phyloP scores from a whole-genome alignment of 306 rosid species.

The Prinsepia uniflora region DNA sequence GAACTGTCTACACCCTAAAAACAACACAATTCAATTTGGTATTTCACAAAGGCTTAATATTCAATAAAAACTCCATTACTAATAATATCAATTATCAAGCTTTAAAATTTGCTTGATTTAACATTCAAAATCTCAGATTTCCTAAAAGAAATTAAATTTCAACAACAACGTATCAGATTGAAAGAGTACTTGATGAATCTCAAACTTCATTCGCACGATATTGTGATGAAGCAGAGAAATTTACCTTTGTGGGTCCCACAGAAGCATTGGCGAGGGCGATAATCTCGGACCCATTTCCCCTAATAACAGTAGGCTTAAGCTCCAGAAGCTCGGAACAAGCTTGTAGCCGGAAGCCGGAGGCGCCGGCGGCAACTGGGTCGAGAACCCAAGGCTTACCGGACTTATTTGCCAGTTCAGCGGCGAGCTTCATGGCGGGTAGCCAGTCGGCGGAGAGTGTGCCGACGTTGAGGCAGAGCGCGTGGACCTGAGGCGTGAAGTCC shows the following conservation, averaged over 20 bases:
- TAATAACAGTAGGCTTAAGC: slow-evolving; percentile 57
- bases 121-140: background rate
- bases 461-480: slow-evolving; percentile 58
- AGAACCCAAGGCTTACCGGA: slow-evolving; percentile 74
- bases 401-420: slow-evolving; percentile 39
- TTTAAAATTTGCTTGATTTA: background rate
- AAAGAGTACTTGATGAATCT: background rate
- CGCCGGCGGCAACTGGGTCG: slow-evolving; percentile 80
- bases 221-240: background rate
- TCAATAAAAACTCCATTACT: background rate
- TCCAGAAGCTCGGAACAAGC: slow-evolving; percentile 63
- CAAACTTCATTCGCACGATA: background rate
- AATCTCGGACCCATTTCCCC: slow-evolving; percentile 83
- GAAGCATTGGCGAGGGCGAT: slow-evolving; percentile 59
- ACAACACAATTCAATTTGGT: background rate
- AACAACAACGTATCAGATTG: background rate
- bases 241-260: slow-evolving; percentile 40
- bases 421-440: slow-evolving; percentile 65
- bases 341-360: slow-evolving; percentile 55
- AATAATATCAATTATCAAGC: background rate
- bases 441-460: slow-evolving; percentile 73
- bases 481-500: slow-evolving; percentile 65
- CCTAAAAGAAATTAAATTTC: background rate
- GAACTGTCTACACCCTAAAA: slow-evolving; percentile 69
- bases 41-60: background rate